phyloP scores from a whole-genome alignment of 352 stramenopile genomes.

The Phytophthora chlamydospora region DNA sequence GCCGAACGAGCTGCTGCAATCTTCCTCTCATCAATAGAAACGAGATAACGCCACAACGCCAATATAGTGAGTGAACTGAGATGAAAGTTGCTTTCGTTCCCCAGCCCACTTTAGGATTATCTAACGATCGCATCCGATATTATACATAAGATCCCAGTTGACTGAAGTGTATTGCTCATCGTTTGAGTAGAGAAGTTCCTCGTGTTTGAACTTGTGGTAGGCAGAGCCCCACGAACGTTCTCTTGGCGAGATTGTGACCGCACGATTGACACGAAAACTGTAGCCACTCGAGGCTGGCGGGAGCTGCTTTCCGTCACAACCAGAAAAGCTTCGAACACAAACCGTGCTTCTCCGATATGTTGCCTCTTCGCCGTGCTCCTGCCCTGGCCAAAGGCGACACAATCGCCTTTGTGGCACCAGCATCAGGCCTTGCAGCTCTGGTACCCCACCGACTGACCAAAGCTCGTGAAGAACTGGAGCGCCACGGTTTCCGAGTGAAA shows the following conservation, averaged over 20 bases:
- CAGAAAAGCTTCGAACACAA: background rate
- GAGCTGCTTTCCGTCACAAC: background rate
- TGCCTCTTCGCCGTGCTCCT: constrained; percentile 19
- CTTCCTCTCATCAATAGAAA: background rate
- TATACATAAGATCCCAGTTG: background rate
- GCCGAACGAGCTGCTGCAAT: background rate
- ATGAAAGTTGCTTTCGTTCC: too few species aligned
- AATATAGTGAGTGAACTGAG: too few species aligned
- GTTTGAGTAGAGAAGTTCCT: background rate
- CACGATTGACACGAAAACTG: constrained; percentile 1
- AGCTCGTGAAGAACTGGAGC: constrained; percentile 41
- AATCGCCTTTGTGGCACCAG: constrained; percentile 59
- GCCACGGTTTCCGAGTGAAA: constrained; percentile 48
- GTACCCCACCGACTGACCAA: constrained; percentile 51
- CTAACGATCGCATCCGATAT: too few species aligned
- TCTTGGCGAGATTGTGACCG: background rate
- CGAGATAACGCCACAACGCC: background rate
- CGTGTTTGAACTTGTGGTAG: background rate
- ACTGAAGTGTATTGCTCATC: constrained; percentile 5
- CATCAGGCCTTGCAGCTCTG: constrained; percentile 47
- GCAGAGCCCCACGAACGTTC: background rate
- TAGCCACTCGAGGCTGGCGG: too few species aligned
- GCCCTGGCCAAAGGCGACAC: constrained; percentile 46
- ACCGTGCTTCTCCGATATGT: constrained; percentile 3
- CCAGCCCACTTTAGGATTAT: too few species aligned